A percentile compares a stretch with the other conserved stretches of the same genome.
phyloP scores from a whole-genome alignment of 2,329 filamentous ascomycete genomes.

The Paraconiothyrium sp. region DNA sequence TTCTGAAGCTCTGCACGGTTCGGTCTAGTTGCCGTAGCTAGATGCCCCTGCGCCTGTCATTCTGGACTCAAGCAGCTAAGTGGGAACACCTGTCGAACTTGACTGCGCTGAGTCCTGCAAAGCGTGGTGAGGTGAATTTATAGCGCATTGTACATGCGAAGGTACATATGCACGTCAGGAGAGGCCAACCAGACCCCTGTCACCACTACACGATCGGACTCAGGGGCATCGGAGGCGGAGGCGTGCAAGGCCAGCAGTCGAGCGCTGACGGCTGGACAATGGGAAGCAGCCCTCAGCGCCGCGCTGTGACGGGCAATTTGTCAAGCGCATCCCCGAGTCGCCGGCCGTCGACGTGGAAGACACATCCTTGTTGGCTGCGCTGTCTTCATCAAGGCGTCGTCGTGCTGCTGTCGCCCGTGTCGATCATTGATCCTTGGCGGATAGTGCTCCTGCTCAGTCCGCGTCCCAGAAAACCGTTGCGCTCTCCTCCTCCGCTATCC shows the following conservation, averaged over 20 bases:
- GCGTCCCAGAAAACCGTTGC: slow-evolving; percentile 13
- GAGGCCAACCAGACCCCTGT: background rate
- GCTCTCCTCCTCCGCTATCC: slow-evolving; percentile 4
- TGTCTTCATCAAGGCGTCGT: slow-evolving; percentile 6
- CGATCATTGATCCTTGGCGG: slow-evolving; percentile 11
- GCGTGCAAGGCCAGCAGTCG: background rate
- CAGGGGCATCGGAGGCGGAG: slow-evolving; percentile 9
- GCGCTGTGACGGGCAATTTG: slow-evolving; percentile 16
- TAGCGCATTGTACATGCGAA: background rate
- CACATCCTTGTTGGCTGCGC: background rate
- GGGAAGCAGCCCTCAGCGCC: background rate
- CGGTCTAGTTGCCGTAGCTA: slow-evolving; percentile 7
- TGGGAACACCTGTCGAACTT: background rate
- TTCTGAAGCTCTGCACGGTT: background rate
- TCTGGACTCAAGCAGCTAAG: background rate
- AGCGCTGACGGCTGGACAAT: background rate
- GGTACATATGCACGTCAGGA: slow-evolving; percentile 9
- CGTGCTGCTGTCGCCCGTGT: background rate
- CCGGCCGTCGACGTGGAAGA: background rate
- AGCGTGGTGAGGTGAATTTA: background rate
- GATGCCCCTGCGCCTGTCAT: slow-evolving; percentile 1
- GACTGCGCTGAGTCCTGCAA: background rate
- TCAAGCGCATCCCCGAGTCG: slow-evolving; percentile 4
- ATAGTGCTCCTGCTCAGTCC: slow-evolving; percentile 3
- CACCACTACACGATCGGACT: background rate